Conservation (phyloP, 2,329 filamentous ascomycete species). For the Colletotrichum sansevieriae region DNA sequence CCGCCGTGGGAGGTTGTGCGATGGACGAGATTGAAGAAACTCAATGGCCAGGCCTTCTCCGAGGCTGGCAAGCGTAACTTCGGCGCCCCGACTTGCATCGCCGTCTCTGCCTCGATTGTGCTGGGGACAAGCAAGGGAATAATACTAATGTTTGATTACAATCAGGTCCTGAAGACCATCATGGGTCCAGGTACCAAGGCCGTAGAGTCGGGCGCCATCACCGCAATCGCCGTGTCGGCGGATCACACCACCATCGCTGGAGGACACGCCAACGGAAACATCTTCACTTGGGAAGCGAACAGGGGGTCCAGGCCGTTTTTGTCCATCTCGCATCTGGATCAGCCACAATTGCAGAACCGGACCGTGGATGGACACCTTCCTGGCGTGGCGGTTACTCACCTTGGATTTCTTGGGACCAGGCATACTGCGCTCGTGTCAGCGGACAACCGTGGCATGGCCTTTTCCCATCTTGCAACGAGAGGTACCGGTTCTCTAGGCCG, state of each 20-base stretch:
- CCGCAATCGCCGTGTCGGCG: conserved; percentile 88
- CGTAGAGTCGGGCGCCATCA: conserved; percentile 89
- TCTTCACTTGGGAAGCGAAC: conserved; percentile 96
- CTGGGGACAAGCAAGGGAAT: conserved; percentile 95
- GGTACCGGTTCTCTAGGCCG: conserved; percentile 89
- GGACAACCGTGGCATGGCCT: conserved; percentile 96
- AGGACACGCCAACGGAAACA: conserved; percentile 89
- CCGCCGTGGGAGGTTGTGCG: conserved; percentile 96
- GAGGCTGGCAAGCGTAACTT: conserved; percentile 94
- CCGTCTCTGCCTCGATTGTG: conserved; percentile 88
- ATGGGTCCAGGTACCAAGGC: conserved; percentile 95
- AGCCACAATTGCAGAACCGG: conserved; percentile 72
- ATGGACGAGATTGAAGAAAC: conserved; percentile 93
- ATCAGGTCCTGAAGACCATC: conserved; percentile 93
- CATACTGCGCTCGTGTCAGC: conserved; percentile 96
- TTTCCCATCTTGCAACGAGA: conserved; percentile 93
- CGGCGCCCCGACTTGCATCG: conserved; percentile 89
- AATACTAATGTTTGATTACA: conserved; percentile 96
- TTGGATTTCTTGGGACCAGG: conserved; percentile 94
- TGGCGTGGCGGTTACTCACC: conserved; percentile 83
- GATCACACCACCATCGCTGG: conserved; percentile 93
- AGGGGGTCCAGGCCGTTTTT: conserved; percentile 89
- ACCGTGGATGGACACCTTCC: conserved; percentile 86
- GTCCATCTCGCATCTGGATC: conserved; percentile 82
- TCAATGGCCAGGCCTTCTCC: conserved; percentile 91